Evolutionary conservation across 495 filamentous ascomycete genomes (phyloP).

Genomic region (Viridothelium virens): DNA sequence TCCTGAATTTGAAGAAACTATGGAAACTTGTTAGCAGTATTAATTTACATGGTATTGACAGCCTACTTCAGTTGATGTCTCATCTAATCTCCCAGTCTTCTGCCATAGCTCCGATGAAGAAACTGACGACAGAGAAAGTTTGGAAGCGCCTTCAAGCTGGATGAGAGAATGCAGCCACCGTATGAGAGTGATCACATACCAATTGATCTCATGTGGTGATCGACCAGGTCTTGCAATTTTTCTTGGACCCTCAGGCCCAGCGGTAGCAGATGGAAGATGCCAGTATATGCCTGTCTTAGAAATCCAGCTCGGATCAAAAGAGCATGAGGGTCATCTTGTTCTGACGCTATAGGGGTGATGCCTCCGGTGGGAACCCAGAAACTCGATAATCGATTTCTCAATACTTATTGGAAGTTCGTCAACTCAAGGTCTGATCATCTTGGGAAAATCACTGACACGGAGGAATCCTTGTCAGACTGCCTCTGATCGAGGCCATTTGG

Average conservation of each 20-base stretch:
- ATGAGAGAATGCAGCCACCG: neutral
- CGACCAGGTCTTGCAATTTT: constrained; percentile 77
- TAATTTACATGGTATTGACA: neutral
- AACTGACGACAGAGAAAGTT: constrained; percentile 78
- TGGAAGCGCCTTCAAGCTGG: constrained; percentile 60
- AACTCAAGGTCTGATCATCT: neutral
- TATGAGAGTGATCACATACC: constrained; percentile 40
- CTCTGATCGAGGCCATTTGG: neutral
- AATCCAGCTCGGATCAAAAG: constrained; percentile 72
- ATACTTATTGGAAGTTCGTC: neutral
- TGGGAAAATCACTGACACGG: too few relatives aligned
- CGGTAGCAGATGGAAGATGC: constrained; percentile 88
- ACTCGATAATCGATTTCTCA: constrained; percentile 54
- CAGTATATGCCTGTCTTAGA: constrained; percentile 77
- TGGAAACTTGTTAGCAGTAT: neutral
- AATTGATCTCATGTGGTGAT: constrained; percentile 75
- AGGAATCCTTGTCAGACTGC: neutral
- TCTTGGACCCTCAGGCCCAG: constrained; percentile 83
- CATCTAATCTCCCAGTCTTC: constrained; percentile 53
- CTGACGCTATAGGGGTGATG: constrained; percentile 49
- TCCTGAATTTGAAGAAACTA: constrained; percentile 77
- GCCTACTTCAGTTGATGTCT: constrained; percentile 31
- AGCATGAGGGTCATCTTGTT: constrained; percentile 56
- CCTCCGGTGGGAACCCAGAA: constrained; percentile 74
- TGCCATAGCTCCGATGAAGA: constrained; percentile 81